phyloP scores from a whole-genome alignment of 805 yeast genomes.

The Suhomyces kilbournensis region DNA sequence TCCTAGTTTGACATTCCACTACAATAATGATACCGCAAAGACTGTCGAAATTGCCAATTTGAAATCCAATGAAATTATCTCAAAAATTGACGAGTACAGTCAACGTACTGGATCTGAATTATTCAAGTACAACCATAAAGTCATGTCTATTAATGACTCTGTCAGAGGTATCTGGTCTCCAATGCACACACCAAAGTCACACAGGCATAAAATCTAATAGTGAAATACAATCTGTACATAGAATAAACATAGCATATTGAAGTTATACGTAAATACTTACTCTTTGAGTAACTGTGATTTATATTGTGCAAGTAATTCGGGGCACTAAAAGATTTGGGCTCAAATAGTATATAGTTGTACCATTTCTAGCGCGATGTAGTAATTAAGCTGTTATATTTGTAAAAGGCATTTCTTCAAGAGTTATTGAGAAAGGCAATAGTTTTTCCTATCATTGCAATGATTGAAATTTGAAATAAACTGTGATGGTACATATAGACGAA shows the following conservation, averaged over 20 bases:
- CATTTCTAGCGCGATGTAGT: neutral
- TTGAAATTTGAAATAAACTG: neutral
- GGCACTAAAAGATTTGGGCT: neutral
- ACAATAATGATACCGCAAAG: constrained; percentile 26
- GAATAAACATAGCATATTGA: neutral
- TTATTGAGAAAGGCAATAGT: no score
- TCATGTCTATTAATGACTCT: constrained; percentile 72
- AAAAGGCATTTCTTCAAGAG: no score
- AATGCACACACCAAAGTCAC: constrained; percentile 58
- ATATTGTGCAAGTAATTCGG: neutral
- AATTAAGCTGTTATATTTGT: neutral
- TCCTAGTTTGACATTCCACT: constrained; percentile 56
- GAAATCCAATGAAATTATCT: constrained; percentile 56
- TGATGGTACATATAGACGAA: neutral
- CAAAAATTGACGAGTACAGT: constrained; percentile 60
- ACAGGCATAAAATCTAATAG: constrained; percentile 38
- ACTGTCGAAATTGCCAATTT: constrained; percentile 77
- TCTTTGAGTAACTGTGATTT: no score
- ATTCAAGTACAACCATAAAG: constrained; percentile 66
- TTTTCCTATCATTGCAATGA: neutral
- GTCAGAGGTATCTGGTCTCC: constrained; percentile 99
- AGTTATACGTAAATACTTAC: neutral
- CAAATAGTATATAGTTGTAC: fast-evolving
- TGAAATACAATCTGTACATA: neutral
- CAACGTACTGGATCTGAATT: constrained; percentile 69